Evolutionary conservation across 768 basidiomycete genomes (phyloP), one percentile per base, ranked within the genome.

Genomic region (Auriscalpium orientale): DNA sequence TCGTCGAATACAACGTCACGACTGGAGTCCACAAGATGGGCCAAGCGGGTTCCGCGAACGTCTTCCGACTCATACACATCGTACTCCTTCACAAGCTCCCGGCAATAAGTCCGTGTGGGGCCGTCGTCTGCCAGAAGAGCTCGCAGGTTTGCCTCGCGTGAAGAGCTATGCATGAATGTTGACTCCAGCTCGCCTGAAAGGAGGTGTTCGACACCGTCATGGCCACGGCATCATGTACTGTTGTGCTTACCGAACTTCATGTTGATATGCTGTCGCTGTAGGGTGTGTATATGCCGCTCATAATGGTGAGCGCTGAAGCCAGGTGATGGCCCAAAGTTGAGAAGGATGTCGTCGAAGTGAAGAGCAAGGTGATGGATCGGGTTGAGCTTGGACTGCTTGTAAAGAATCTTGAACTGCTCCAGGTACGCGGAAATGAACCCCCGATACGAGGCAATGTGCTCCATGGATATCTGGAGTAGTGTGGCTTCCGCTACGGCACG

Each of bases 341-440:
- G 43, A 7, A 73, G 52, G 35, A 64, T 56, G 8, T 67, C 55
- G 0, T 59, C 62, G 16, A 71, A 61, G 56, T 75, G 72, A 8
- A 71, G 61, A 3, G 70, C 64, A 8, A 63, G 49, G 46, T 75
- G 74, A 18, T 71, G 67, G 20, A 60, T 66, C 0, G 71, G 72
- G 12, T 56, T 60, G 9, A 73, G 56, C 5, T 53, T 55, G 10
- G 59, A 46, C 5, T 66, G 64, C 1, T 58, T 62, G 55, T 63
- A 74, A 1, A 73, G 55, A 0, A 37, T 8, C 20, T 48, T 56
- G 1, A 67, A 51, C 2, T 43, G 52, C 0, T 13, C 18, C 12
- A 72, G 45, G 43, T 74, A 72, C 0, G 54, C 45, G 3, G 21
- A 16, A 10, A 67, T 61, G 16, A 50, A 48, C 2, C 51, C 8